Evolutionary conservation across 305 asterid genomes (phyloP).

Genomic region (Lippia alba): DNA sequence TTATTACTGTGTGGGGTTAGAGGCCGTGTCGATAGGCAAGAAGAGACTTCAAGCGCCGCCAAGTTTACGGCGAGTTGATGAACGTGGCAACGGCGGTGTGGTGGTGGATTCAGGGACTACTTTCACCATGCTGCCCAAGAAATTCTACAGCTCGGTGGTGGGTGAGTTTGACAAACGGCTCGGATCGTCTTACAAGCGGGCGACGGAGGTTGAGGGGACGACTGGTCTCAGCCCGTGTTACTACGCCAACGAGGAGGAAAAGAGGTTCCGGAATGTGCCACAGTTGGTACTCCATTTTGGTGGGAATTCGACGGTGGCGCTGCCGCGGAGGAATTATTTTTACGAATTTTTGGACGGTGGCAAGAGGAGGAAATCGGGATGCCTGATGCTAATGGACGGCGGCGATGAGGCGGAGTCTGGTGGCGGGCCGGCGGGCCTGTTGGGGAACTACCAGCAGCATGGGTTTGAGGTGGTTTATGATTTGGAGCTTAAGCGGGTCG

Average conservation of each 20-base stretch:
- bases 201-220: constrained; percentile 59
- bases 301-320: constrained; percentile 74
- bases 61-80: constrained; percentile 58
- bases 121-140: constrained; percentile 76
- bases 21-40: constrained; percentile 64
- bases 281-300: constrained; percentile 64
- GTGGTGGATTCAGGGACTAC: constrained; percentile 98
- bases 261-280: constrained; percentile 42
- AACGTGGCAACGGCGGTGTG: constrained; percentile 84
- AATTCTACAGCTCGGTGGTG: constrained; percentile 55
- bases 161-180: constrained; percentile 51
- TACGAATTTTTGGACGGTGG: constrained; percentile 62
- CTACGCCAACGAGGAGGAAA: constrained; percentile 36
- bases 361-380: constrained; percentile 60
- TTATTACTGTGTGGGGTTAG: constrained; percentile 75
- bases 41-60: constrained; percentile 56
- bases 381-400: constrained; percentile 86
- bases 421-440: constrained; percentile 94
- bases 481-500: constrained; percentile 69
- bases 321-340: constrained; percentile 83
- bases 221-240: constrained; percentile 88
- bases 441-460: constrained; percentile 94
- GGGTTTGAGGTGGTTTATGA: constrained; percentile 98
- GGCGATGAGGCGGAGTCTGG: constrained; percentile 71
- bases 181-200: constrained; percentile 50